phyloP scores from a whole-genome alignment of 2,329 filamentous ascomycete genomes.

The Coniochaeta sp. region DNA sequence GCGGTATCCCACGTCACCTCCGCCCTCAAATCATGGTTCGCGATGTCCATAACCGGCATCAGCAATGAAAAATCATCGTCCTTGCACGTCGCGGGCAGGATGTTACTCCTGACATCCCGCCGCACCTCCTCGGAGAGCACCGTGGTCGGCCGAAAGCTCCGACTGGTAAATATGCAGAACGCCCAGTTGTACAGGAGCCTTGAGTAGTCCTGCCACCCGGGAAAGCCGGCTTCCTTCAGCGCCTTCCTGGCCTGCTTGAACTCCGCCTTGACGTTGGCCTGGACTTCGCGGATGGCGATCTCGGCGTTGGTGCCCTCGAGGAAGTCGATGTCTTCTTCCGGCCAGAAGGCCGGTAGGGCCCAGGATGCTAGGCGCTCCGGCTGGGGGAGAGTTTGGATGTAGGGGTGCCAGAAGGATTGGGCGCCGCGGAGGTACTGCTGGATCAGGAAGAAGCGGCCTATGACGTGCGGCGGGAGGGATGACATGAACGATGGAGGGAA shows the following conservation, averaged over 20 bases:
- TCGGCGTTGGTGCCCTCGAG: constrained; percentile 47
- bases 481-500: constrained; percentile 45
- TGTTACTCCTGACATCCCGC: neutral
- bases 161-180: constrained; percentile 55
- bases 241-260: constrained; percentile 32
- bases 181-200: constrained; percentile 55
- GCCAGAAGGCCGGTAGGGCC: constrained; percentile 57
- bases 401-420: constrained; percentile 60
- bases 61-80: constrained; percentile 60
- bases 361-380: constrained; percentile 43
- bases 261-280: constrained; percentile 35
- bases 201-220: constrained; percentile 28
- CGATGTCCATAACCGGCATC: constrained; percentile 63
- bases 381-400: constrained; percentile 58
- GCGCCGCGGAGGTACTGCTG: constrained; percentile 54
- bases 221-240: constrained; percentile 21
- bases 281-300: constrained; percentile 41
- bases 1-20: constrained; percentile 51
- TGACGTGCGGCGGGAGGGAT: constrained; percentile 46
- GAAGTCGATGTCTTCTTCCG: constrained; percentile 48
- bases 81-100: constrained; percentile 25
- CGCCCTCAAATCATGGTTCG: constrained; percentile 60
- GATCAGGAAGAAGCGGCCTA: constrained; percentile 61
- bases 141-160: constrained; percentile 57
- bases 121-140: constrained; percentile 26